Conservation (phyloP, 23 red algal species). For the Agarophyton chilense region DNA sequence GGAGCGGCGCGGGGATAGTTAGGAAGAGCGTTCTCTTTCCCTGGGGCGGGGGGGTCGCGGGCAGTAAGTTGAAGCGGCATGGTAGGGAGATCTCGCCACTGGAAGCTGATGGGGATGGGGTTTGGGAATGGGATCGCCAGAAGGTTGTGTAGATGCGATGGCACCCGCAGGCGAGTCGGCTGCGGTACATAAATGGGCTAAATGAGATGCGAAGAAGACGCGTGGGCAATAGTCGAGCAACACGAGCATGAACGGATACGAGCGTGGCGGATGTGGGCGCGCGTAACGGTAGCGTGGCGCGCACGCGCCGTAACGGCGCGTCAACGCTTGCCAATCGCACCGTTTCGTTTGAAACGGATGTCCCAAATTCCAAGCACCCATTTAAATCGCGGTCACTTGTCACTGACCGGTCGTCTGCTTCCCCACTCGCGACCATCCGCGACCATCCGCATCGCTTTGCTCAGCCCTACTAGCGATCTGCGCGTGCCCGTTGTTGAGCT, state of each 20-base stretch:
- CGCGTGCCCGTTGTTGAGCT: constrained; percentile 13
- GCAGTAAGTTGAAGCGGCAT: neutral
- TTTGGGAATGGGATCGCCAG: constrained; percentile 12
- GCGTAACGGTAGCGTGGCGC: constrained; percentile 12
- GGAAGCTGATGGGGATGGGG: neutral
- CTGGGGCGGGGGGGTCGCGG: constrained; percentile 12
- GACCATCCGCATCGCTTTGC: neutral
- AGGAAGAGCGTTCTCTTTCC: constrained; percentile 35
- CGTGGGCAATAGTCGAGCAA: neutral
- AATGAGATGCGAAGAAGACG: neutral
- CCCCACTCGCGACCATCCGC: neutral
- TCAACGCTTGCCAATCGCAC: constrained; percentile 22
- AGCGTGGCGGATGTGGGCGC: constrained; percentile 8
- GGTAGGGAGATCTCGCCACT: neutral
- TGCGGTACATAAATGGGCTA: constrained; percentile 23
- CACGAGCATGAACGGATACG: constrained; percentile 28
- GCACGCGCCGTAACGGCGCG: constrained; percentile 25
- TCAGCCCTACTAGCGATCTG: neutral
- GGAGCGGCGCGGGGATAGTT: neutral
- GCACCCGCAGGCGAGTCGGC: neutral
- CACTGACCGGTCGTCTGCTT: neutral
- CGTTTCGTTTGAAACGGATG: constrained; percentile 26
- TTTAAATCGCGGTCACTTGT: constrained; percentile 31
- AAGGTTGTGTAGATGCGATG: neutral
- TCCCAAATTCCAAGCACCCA: constrained; percentile 5